Base-by-base conservation (phyloP, 129 eudicot species). In the Flaveria sonorensis region DNA sequence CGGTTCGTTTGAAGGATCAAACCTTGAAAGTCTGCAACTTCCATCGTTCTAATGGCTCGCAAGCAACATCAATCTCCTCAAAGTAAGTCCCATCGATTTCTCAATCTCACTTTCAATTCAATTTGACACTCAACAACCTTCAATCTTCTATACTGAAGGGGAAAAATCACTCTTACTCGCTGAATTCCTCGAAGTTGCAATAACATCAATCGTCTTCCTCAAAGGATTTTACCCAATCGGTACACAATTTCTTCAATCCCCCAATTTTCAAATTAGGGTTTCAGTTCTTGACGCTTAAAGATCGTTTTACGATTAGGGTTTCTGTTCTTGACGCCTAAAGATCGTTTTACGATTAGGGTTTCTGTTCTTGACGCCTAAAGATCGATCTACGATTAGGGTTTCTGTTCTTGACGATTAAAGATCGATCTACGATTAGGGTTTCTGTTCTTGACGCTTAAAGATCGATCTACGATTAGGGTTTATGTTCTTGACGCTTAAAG, bases 201-300 rank as follows among this genome's bases (percentile, higher is more conserved):
- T 93, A 66, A 93, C 98, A 68, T 87, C 97, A 1, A 76, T 93
- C 32, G 79, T 93, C 47, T 90, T 88, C 82, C 92, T 88, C 86
- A 90, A 93, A 89, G 96, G 91, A 75, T 67, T 93, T 3, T 93
- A 93, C 70, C 96, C 98, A 4, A 72, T 75, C 10, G 98, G 96
- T 93, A 15, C 42, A 62, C 18, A 18, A 11, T 61, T 20, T 65
- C n/a, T 40, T 40, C 23, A 15, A 14, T 7, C 40, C 24, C 47
- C 10, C 52, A 14, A 26, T 16, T 11, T 5, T 61, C n/a, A 39
- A 36, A 10, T 39, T 60, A 23, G 14, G 32, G 16, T 66, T 50
- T 66, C 10, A 45, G 5, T 42, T 23, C 11, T n/a, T n/a, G n/a
- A 18, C 6, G 30, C 20, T 10, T 36, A 6, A 36, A 2, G 3